A percentile compares a stretch with the other conserved stretches of the same genome.
phyloP scores from a whole-genome alignment of 2,329 filamentous ascomycete genomes.

The Exophiala sideris region DNA sequence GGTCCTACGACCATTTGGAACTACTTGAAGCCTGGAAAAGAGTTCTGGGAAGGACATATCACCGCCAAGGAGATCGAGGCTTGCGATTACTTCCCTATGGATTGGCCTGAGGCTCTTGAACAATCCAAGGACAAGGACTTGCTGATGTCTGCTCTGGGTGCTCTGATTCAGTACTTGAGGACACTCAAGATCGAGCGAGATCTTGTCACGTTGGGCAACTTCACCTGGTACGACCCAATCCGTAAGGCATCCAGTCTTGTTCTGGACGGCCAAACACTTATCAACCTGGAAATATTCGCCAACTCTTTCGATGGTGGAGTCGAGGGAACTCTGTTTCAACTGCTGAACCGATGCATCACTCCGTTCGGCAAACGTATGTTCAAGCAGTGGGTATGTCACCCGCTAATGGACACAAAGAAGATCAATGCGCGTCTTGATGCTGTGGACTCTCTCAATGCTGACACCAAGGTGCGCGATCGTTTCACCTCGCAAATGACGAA shows the following conservation, averaged over 20 bases:
- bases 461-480: conserved; percentile 74
- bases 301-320: conserved; percentile 83
- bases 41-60: conserved; percentile 87
- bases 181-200: conserved; percentile 84
- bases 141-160: conserved; percentile 87
- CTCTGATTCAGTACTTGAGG: conserved; percentile 79
- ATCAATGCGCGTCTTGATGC: conserved; percentile 95
- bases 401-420: conserved; percentile 76
- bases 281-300: conserved; percentile 95
- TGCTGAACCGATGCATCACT: conserved; percentile 91
- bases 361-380: conserved; percentile 96
- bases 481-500: conserved; percentile 85
- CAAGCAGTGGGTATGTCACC: conserved; percentile 96
- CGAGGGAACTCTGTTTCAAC: conserved; percentile 82
- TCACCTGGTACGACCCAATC: conserved; percentile 88
- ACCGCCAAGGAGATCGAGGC: conserved; percentile 77
- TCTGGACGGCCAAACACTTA: conserved; percentile 90
- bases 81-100: conserved; percentile 73
- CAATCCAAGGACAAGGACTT: conserved; percentile 74
- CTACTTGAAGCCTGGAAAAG: conserved; percentile 75
- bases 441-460: conserved; percentile 85
- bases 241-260: conserved; percentile 84
- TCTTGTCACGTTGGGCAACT: conserved; percentile 84
- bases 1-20: conserved; percentile 94
- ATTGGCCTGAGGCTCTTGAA: conserved; percentile 74